Evolutionary conservation across 2,329 filamentous ascomycete genomes (phyloP).

Genomic region (Fusarium penzigii): DNA sequence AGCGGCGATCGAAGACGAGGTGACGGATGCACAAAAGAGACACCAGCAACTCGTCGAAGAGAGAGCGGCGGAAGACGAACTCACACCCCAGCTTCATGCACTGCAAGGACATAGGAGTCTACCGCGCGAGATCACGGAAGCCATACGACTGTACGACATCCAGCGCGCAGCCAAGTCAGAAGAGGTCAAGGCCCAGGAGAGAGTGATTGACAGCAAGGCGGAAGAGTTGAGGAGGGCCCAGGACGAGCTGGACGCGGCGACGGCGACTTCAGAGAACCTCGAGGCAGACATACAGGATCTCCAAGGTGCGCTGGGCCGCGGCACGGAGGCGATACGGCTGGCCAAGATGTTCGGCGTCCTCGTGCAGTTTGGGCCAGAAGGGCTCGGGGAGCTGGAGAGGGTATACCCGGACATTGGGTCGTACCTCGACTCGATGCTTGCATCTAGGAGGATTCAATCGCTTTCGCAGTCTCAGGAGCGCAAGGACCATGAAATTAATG

Average conservation of each 20-base stretch:
- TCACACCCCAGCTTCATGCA: conserved; percentile 28
- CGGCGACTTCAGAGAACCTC: conserved; percentile 17
- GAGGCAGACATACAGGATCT: conserved; percentile 28
- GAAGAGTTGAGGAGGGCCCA: conserved; percentile 20
- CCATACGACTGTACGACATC: conserved; percentile 28
- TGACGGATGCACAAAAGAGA: conserved; percentile 19
- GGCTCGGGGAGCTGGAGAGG: conserved; percentile 28
- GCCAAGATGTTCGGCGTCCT: conserved; percentile 29
- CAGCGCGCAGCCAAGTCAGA: conserved; percentile 27
- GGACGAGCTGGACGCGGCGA: conserved; percentile 19
- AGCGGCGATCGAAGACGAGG: conserved; percentile 22
- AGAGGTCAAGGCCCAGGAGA: conserved; percentile 28
- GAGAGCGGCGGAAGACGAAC: conserved; percentile 25
- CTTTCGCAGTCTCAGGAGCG: conserved; percentile 13
- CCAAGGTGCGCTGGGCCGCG: conserved; percentile 22
- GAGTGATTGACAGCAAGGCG: conserved; percentile 18
- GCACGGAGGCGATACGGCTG: conserved; percentile 26
- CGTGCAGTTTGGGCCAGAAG: conserved; percentile 28
- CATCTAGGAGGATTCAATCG: conserved; percentile 15
- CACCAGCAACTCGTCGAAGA: conserved; percentile 24
- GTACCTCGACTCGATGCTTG: conserved; percentile 26
- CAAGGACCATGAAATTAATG: conserved; percentile 10
- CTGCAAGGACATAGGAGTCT: conserved; percentile 30
- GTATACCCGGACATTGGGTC: conserved; percentile 33
- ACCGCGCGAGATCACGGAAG: conserved; percentile 29